phyloP scores from a whole-genome alignment of 495 filamentous ascomycete genomes.

The Cercophora scortea region DNA sequence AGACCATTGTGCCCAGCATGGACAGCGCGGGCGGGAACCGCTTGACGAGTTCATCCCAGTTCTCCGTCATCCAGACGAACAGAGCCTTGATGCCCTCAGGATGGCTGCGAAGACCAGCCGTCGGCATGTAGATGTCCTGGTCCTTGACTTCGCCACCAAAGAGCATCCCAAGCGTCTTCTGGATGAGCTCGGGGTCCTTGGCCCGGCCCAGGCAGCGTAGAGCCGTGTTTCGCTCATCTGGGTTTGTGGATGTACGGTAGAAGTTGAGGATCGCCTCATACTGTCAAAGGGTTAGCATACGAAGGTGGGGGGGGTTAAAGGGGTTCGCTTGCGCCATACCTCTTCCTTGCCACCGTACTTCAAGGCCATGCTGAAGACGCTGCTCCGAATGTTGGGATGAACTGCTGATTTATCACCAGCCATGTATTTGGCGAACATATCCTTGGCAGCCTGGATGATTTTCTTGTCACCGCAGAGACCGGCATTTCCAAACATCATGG shows the following conservation, averaged over 20 bases:
- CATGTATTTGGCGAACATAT: conserved; percentile 66
- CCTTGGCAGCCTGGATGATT: conserved; percentile 55
- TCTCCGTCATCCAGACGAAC: conserved; percentile 74
- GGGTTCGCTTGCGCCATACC: conserved; percentile 32
- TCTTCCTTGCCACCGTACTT: conserved; percentile 66
- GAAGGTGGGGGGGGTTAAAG: background rate
- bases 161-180: conserved; percentile 68
- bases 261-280: conserved; percentile 74
- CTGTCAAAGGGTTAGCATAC: conserved; percentile 26
- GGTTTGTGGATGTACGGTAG: conserved; percentile 76
- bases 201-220: conserved; percentile 78
- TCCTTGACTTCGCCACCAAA: conserved; percentile 81
- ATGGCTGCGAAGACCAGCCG: conserved; percentile 71
- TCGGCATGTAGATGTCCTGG: conserved; percentile 89
- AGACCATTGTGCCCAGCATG: conserved; percentile 81
- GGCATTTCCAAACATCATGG: conserved; percentile 58
- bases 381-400: conserved; percentile 63
- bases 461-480: conserved; percentile 57
- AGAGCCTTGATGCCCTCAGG: conserved; percentile 70
- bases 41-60: conserved; percentile 76
- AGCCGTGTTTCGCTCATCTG: conserved; percentile 93
- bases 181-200: conserved; percentile 67
- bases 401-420: conserved; percentile 60
- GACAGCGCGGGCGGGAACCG: conserved; percentile 71
- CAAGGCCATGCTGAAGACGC: conserved; percentile 64